Evolutionary conservation across 768 basidiomycete genomes (phyloP).

Genomic region (Mycena sanguinolenta): DNA sequence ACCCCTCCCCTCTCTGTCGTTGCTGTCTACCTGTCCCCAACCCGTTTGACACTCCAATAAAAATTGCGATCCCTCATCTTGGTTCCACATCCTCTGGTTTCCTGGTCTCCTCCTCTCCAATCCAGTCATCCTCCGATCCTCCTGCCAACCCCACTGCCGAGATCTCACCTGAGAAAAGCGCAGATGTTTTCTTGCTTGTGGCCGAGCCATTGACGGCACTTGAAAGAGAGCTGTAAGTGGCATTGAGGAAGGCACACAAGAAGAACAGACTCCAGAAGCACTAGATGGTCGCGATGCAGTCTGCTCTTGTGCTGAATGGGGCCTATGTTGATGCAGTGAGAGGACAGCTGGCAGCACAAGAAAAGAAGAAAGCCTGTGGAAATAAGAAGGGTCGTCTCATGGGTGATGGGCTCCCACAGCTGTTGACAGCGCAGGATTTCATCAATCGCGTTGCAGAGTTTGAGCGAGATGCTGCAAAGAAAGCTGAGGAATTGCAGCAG

Average conservation of each 20-base stretch:
- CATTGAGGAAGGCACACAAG: background rate
- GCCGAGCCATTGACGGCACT: background rate
- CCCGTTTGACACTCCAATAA: background rate
- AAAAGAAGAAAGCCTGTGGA: background rate
- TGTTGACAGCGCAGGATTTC: background rate
- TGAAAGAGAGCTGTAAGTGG: background rate
- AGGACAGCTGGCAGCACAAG: background rate
- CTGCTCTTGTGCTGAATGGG: background rate
- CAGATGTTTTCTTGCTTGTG: background rate
- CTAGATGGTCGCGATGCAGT: slow-evolving; percentile 1
- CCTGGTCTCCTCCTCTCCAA: background rate
- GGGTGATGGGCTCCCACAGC: background rate
- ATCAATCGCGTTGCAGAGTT: background rate
- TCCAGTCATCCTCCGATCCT: background rate
- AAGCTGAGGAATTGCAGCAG: background rate
- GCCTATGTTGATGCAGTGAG: background rate
- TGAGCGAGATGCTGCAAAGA: background rate
- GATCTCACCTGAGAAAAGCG: background rate
- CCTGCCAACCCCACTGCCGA: background rate
- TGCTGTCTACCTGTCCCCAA: background rate
- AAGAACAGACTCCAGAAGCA: background rate
- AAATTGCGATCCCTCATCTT: background rate
- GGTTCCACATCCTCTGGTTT: background rate
- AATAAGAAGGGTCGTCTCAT: background rate
- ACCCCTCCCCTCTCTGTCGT: slow-evolving; percentile 1